Conservation (phyloP, 2,329 filamentous ascomycete species). For the Fusarium sp. region DNA sequence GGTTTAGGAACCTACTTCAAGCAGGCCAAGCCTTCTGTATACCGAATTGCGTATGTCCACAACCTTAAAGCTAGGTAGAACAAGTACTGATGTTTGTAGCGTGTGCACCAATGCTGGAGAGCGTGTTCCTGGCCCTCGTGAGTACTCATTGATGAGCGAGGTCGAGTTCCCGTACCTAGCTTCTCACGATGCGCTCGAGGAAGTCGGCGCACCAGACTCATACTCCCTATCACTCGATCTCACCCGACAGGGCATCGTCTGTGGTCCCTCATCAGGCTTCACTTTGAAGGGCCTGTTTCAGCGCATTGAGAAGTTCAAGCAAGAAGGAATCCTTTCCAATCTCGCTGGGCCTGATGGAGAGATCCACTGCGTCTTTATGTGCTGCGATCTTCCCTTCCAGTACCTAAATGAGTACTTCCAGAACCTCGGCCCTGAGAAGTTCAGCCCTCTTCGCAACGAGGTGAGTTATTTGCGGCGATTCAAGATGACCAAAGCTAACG, state of each 20-base stretch:
- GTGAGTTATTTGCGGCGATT: constrained; percentile 31
- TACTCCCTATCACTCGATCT: constrained; percentile 68
- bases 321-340: constrained; percentile 59
- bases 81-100: constrained; percentile 51
- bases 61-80: too few relatives aligned
- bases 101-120: constrained; percentile 72
- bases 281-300: constrained; percentile 67
- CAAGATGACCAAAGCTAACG: constrained; percentile 31
- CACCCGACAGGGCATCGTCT: constrained; percentile 71
- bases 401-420: constrained; percentile 72
- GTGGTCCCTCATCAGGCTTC: constrained; percentile 73
- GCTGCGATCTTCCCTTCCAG: constrained; percentile 74
- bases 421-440: constrained; percentile 64
- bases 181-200: constrained; percentile 68
- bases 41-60: constrained; percentile 51
- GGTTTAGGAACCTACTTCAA: constrained; percentile 68
- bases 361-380: constrained; percentile 71
- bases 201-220: constrained; percentile 68
- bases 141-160: constrained; percentile 64
- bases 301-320: constrained; percentile 64
- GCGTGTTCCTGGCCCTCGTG: constrained; percentile 70
- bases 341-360: constrained; percentile 62
- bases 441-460: constrained; percentile 63
- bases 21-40: constrained; percentile 64
- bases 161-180: constrained; percentile 70